Evolutionary conservation across 495 filamentous ascomycete genomes (phyloP).

Genomic region (Eremomyces bilateralis): DNA sequence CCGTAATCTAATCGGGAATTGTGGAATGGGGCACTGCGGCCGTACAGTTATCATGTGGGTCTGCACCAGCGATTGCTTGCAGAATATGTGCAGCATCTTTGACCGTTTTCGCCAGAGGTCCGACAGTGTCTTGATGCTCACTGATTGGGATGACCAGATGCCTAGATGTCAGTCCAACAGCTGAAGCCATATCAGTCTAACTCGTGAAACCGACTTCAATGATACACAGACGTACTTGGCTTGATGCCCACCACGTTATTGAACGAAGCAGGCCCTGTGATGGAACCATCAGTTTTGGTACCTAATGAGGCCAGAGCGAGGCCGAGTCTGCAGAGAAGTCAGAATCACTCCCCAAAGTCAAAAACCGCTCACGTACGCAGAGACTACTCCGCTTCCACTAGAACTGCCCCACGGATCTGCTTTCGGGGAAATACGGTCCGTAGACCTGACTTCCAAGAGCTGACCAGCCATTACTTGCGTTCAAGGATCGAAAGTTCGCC

Average conservation of each 20-base stretch:
- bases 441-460: conserved; percentile 29
- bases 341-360: too few relatives aligned
- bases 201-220: too few relatives aligned
- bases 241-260: conserved; percentile 79
- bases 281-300: conserved; percentile 71
- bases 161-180: conserved; percentile 45
- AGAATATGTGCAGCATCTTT: conserved; percentile 46
- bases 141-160: conserved; percentile 39
- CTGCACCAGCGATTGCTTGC: conserved; percentile 35
- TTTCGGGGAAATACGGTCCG: conserved; percentile 25
- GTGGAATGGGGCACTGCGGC: conserved; percentile 25
- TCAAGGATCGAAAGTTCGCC: conserved; percentile 28
- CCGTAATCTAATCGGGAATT: conserved; percentile 28
- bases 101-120: conserved; percentile 41
- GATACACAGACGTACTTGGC: too few relatives aligned
- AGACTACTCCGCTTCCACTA: conserved; percentile 28
- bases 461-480: conserved; percentile 32
- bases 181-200: conserved; percentile 54
- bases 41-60: conserved; percentile 30
- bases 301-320: conserved; percentile 28
- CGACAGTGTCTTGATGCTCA: conserved; percentile 41
- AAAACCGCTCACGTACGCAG: too few relatives aligned
- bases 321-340: conserved; percentile 55
- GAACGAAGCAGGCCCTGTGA: conserved; percentile 79
- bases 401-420: conserved; percentile 34